These are phyloP conservation scores for Prunus kanzakura DNA, from an alignment of 306 rosid species.

Conservation along the genomic window DNA sequence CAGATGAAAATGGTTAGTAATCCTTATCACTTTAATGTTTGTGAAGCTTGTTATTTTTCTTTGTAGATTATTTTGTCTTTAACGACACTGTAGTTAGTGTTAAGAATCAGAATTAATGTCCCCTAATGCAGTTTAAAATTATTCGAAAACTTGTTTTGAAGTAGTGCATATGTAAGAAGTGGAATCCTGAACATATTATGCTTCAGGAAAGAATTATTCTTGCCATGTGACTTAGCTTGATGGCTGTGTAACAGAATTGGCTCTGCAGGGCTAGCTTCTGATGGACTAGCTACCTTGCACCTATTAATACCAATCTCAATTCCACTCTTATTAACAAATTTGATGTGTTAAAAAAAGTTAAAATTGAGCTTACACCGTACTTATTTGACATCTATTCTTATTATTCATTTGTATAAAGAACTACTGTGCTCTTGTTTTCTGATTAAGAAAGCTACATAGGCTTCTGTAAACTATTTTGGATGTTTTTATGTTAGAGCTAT, in stretches of 20 bases:
- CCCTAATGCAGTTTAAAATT: no score
- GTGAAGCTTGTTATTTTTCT: no score
- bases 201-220: not conserved
- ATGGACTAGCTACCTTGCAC: not conserved
- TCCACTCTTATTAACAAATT: not conserved
- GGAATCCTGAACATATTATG: not conserved
- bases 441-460: not conserved
- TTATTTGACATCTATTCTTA: not conserved
- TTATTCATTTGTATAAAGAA: not conserved
- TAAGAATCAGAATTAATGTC: no score
- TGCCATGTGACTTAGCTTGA: not conserved
- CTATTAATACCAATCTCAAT: not conserved
- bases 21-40: no score
- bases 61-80: no score
- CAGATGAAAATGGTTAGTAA: no score
- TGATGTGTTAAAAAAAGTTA: not conserved
- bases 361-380: not conserved
- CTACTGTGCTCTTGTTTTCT: not conserved
- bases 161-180: no score
- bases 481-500: constrained; percentile 1
- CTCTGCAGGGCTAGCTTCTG: not conserved
- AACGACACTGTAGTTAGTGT: no score
- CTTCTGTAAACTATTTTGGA: constrained; percentile 18
- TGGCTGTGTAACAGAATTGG: not conserved
- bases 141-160: no score